Conservation (phyloP, 2,329 filamentous ascomycete genomes). For the Pestalotiopsis sp. region DNA sequence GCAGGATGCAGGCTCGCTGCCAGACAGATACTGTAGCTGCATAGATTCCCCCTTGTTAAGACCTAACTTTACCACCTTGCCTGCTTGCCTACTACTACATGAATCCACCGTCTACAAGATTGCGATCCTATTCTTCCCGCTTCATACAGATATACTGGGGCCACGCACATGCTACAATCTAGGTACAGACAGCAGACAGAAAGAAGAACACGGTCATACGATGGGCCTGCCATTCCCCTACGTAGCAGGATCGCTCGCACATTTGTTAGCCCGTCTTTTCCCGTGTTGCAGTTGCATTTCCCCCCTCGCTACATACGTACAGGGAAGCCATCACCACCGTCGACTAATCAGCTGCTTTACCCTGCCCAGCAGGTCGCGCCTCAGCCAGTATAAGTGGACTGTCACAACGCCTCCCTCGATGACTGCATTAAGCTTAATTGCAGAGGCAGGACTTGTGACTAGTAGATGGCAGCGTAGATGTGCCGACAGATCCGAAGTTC, state of each 20-base stretch:
- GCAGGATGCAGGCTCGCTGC: background rate
- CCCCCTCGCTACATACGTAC: background rate
- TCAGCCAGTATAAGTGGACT: background rate
- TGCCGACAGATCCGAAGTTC: background rate
- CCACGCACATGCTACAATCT: no score
- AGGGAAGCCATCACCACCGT: background rate
- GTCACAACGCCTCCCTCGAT: background rate
- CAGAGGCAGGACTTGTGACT: background rate
- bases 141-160: no score
- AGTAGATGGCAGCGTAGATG: background rate
- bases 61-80: background rate
- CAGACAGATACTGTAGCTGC: background rate
- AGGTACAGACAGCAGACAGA: background rate
- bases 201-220: background rate
- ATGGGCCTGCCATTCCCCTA: background rate
- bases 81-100: background rate
- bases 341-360: background rate
- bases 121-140: background rate
- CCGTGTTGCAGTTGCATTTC: background rate
- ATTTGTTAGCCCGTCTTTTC: background rate
- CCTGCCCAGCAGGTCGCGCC: background rate
- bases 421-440: constrained; percentile 3
- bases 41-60: background rate
- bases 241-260: background rate
- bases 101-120: background rate